Conservation (phyloP, 495 filamentous ascomycete genomes). For the Podospora comata region DNA sequence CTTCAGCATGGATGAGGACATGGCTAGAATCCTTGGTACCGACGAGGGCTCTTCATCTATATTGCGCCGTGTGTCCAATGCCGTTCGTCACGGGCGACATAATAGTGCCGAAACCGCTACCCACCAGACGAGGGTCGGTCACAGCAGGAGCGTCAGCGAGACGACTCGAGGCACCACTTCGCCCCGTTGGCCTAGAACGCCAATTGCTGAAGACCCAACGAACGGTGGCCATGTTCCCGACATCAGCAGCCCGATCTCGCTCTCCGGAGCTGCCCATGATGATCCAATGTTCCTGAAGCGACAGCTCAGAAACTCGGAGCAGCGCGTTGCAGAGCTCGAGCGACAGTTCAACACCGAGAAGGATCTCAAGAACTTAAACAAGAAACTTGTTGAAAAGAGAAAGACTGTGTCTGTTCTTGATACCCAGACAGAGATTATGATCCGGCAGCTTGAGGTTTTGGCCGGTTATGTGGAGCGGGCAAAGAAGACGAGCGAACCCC, state of each 20-base stretch:
- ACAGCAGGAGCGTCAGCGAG: constrained; percentile 55
- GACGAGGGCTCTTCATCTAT: constrained; percentile 71
- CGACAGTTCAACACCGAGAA: constrained; percentile 63
- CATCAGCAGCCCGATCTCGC: constrained; percentile 68
- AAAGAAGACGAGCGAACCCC: constrained; percentile 68
- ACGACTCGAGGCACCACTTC: constrained; percentile 54
- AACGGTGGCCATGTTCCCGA: constrained; percentile 51
- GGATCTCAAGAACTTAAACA: constrained; percentile 79
- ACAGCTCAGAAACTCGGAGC: constrained; percentile 75
- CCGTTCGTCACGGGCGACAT: constrained; percentile 88
- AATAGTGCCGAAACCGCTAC: constrained; percentile 62
- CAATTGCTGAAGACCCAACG: constrained; percentile 60
- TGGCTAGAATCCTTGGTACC: constrained; percentile 71
- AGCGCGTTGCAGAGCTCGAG: constrained; percentile 81
- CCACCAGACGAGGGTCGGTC: constrained; percentile 34
- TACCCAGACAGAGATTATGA: constrained; percentile 89
- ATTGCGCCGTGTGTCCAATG: constrained; percentile 83
- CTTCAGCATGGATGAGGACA: constrained; percentile 87
- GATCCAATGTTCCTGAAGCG: constrained; percentile 70
- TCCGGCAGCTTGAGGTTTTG: constrained; percentile 85
- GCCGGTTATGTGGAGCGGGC: constrained; percentile 61
- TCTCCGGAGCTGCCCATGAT: constrained; percentile 56
- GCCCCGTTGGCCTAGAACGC: constrained; percentile 68
- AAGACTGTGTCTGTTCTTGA: constrained; percentile 96
- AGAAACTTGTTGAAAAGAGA: constrained; percentile 85